Conservation (phyloP, 2,329 filamentous ascomycete genomes). For the Drechslerella dactyloides region DNA sequence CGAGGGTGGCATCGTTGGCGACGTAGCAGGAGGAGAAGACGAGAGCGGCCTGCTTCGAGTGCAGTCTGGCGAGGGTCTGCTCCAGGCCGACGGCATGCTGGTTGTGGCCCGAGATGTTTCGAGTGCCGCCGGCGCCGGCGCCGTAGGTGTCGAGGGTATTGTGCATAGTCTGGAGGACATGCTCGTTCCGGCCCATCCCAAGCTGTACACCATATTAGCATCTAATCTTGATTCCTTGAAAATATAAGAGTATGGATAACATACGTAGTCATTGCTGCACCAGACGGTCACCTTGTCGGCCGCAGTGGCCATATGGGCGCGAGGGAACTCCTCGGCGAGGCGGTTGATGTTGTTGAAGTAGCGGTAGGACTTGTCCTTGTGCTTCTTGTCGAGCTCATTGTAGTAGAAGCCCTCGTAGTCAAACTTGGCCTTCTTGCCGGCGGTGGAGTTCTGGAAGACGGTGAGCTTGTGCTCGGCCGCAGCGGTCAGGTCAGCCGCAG, state of each 20-base stretch:
- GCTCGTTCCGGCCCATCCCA: constrained; percentile 90
- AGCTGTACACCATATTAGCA: constrained; percentile 60
- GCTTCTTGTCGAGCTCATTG: constrained; percentile 92
- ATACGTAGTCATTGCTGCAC: constrained; percentile 93
- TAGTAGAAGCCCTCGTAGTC: constrained; percentile 91
- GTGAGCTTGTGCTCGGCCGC: constrained; percentile 45
- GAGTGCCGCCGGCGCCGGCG: constrained; percentile 89
- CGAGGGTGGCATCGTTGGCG: constrained; percentile 94
- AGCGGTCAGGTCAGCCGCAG: constrained; percentile 53
- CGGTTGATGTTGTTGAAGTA: constrained; percentile 99
- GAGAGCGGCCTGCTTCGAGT: constrained; percentile 87
- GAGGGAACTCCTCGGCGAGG: constrained; percentile 92
- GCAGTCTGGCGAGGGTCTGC: constrained; percentile 79
- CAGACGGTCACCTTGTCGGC: constrained; percentile 93
- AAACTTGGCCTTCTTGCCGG: constrained; percentile 67
- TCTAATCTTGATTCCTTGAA: neutral
- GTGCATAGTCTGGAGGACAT: constrained; percentile 90
- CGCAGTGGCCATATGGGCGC: constrained; percentile 83
- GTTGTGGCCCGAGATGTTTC: constrained; percentile 98
- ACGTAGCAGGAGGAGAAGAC: constrained; percentile 99
- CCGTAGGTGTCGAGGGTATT: constrained; percentile 93
- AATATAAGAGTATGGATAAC: constrained; percentile 5
- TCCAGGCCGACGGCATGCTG: constrained; percentile 88
- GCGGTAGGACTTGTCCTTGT: constrained; percentile 99
- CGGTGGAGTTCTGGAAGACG: constrained; percentile 44